Evolutionary conservation across 2,329 filamentous ascomycete species (phyloP), one percentile per base, ranked within the genome.

Genomic region (Cephalotrichum gorgonifer): DNA sequence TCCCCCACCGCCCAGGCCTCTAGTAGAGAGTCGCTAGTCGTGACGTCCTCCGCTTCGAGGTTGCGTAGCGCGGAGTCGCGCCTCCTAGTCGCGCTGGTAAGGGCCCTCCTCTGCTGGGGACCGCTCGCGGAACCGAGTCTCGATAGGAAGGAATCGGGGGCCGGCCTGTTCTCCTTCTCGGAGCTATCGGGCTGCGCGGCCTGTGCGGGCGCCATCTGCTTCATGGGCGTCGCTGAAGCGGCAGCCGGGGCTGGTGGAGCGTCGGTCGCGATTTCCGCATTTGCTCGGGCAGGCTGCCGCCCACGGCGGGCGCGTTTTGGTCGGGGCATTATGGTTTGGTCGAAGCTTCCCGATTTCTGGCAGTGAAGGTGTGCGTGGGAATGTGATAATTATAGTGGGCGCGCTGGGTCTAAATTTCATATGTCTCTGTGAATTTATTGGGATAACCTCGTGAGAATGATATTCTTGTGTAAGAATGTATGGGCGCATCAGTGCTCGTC

Each of bases 21-120:
- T 4, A 39, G 35, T 4, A 39, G 35, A 4, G 35, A 39, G 17
- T 39, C 35, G 48, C 20, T 30, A 23, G 57, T 59, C 7, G 62
- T 62, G n/a, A 54, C 58, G 51, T 67, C 63, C 48, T 66, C 59
- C 30, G 58, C 60, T 30, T 58, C 61, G 15, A 70, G 60, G 9
- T 60, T 56, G 25, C 63, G 58, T 41, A 70, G 58, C 6, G 68
- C 67, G 3, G 60, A 59, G 53, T 71, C 65, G 43, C 63, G 63
- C 43, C 58, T 59, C 35, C 39, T 43, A 9, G 46, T 48, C 6
- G 46, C 39, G 14, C 43, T 38, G n/a, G 25, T n/a, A 4, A 48
- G 26, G 27, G 38, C 46, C 35, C 46, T 39, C 30, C 46, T 41
- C 33, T 41, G 46, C 7, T 27, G 35, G n/a, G 20, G 15, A 38